Conservation (phyloP, 225 moss, liverwort and hornwort genomes). For the Climacium dendroides region DNA sequence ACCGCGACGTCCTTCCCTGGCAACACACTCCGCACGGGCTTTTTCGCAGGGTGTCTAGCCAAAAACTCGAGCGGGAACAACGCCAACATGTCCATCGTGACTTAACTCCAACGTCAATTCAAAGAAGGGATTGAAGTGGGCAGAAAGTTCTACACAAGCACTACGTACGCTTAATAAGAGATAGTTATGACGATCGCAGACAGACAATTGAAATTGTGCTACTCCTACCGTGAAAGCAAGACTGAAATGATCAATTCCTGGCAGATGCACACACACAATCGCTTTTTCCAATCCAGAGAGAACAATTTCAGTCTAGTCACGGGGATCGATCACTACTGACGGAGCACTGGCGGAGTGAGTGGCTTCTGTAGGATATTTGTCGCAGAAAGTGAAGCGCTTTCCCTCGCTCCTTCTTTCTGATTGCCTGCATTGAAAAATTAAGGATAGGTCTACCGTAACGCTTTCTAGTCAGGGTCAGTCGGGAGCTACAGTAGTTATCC, state of each 20-base stretch:
- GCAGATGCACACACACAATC: background rate
- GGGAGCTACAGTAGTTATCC: background rate
- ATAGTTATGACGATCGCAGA: background rate
- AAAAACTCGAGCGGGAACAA: slow-evolving; percentile 46
- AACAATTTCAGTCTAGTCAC: background rate
- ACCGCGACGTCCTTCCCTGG: slow-evolving; percentile 1
- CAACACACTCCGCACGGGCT: slow-evolving; percentile 3
- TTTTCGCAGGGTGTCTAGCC: slow-evolving; percentile 4
- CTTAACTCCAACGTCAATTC: too few species aligned
- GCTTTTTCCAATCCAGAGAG: background rate
- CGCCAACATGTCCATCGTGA: slow-evolving; percentile 29
- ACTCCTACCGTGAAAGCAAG: background rate
- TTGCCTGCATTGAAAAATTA: background rate
- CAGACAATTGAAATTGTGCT: background rate
- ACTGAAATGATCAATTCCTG: background rate
- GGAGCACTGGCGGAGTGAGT: background rate
- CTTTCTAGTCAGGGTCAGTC: background rate
- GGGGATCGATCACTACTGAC: background rate
- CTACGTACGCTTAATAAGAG: background rate
- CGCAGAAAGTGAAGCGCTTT: background rate
- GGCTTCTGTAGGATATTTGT: background rate
- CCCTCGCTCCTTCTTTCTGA: background rate
- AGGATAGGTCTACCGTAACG: background rate
- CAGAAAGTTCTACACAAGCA: background rate
- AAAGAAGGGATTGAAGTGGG: background rate